phyloP scores from a whole-genome alignment of 176 grass and related monocot genomes.

The Musa itinerans region DNA sequence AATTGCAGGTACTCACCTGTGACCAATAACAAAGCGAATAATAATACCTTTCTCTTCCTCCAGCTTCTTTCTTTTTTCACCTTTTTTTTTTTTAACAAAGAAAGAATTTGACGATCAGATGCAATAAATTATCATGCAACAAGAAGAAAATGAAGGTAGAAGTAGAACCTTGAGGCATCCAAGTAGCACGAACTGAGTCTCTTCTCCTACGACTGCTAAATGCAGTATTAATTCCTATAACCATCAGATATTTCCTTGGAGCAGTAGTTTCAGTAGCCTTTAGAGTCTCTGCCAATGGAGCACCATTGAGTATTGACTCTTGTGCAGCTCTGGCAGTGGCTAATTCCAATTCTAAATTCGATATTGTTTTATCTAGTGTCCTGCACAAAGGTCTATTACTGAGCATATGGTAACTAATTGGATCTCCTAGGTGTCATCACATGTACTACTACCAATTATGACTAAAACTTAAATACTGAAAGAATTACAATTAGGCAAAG shows the following conservation, averaged over 20 bases:
- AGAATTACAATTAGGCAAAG: not conserved
- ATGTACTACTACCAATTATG: not conserved
- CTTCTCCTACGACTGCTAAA: slow-evolving; percentile 90
- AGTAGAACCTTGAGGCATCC: slow-evolving; percentile 83
- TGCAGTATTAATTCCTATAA: slow-evolving; percentile 88
- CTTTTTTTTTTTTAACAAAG: slow-evolving; percentile 28
- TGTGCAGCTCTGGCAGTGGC: slow-evolving; percentile 58
- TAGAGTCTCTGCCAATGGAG: slow-evolving; percentile 53
- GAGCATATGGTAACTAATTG: not conserved
- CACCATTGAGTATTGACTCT: slow-evolving; percentile 62
- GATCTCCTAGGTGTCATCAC: not conserved
- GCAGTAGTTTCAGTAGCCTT: slow-evolving; percentile 47
- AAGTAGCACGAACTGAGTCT: slow-evolving; percentile 89
- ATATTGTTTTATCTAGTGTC: slow-evolving; percentile 18
- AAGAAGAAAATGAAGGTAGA: not conserved
- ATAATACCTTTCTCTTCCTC: slow-evolving; percentile 94
- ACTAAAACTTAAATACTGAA: not conserved
- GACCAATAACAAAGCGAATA: slow-evolving; percentile 87
- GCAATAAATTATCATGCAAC: not conserved
- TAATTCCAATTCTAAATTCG: slow-evolving; percentile 73
- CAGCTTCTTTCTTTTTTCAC: slow-evolving; percentile 76
- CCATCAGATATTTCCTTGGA: slow-evolving; percentile 73
- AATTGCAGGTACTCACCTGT: slow-evolving; percentile 38
- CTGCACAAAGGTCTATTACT: not conserved
- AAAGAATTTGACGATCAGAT: slow-evolving; percentile 4